Percentiles rank a stretch among this genome's conserved stretches.
phyloP scores from a whole-genome alignment of 129 eudicot genomes.

The Escallonia herrerae region DNA sequence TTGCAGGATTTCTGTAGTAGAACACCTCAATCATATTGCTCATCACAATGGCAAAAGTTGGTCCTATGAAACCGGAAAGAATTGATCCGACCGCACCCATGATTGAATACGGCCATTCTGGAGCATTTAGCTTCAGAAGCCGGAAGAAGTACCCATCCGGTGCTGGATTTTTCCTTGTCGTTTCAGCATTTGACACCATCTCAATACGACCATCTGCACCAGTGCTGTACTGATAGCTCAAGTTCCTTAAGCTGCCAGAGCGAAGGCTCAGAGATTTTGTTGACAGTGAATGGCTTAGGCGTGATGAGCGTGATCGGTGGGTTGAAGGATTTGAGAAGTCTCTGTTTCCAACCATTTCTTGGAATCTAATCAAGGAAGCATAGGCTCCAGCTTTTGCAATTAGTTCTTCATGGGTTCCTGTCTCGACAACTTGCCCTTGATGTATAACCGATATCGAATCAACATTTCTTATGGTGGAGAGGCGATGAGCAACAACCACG shows the following conservation, averaged over 20 bases:
- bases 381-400: slow-evolving; percentile 76
- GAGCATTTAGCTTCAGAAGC: slow-evolving; percentile 77
- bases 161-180: slow-evolving; percentile 77
- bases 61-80: slow-evolving; percentile 91
- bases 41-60: slow-evolving; percentile 96
- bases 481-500: slow-evolving; percentile 93
- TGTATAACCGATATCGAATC: slow-evolving; percentile 88
- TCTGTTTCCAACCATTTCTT: slow-evolving; percentile 93
- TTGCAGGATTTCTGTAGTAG: slow-evolving; percentile 59
- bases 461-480: slow-evolving; percentile 92
- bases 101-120: slow-evolving; percentile 95
- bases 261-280: slow-evolving; percentile 91
- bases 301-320: slow-evolving; percentile 67
- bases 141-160: slow-evolving; percentile 73
- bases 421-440: slow-evolving; percentile 86
- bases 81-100: slow-evolving; percentile 94
- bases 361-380: slow-evolving; percentile 80
- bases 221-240: slow-evolving; percentile 88
- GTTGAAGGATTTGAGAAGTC: slow-evolving; percentile 87
- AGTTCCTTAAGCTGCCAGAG: slow-evolving; percentile 86
- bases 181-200: slow-evolving; percentile 87
- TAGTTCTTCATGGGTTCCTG: slow-evolving; percentile 87
- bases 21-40: slow-evolving; percentile 97
- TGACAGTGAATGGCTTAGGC: slow-evolving; percentile 78
- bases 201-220: slow-evolving; percentile 94